phyloP scores from a whole-genome alignment of 2,329 filamentous ascomycete species.

The Alternaria sp. region DNA sequence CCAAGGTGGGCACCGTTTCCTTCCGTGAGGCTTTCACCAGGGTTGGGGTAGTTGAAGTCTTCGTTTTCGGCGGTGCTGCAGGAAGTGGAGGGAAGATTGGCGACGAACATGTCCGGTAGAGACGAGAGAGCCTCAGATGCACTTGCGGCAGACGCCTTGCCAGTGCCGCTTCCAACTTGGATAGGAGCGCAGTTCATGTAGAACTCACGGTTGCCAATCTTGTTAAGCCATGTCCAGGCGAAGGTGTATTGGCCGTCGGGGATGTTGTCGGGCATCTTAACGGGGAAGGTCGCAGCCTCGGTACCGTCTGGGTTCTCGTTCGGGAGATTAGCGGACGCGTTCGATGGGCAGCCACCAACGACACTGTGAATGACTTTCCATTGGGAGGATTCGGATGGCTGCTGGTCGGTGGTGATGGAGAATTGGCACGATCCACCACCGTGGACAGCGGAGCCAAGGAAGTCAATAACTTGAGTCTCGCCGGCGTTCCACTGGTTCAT shows the following conservation, averaged over 20 bases:
- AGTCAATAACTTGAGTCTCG: slow-evolving; percentile 56
- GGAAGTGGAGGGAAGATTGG: slow-evolving; percentile 66
- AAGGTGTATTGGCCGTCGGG: slow-evolving; percentile 77
- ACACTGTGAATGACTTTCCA: slow-evolving; percentile 94
- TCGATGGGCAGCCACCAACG: slow-evolving; percentile 81
- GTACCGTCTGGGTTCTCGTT: neutral
- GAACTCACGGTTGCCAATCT: slow-evolving; percentile 89
- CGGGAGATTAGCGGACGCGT: slow-evolving; percentile 53
- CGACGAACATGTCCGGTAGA: slow-evolving; percentile 77
- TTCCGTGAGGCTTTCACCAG: slow-evolving; percentile 61
- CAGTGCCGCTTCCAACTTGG: slow-evolving; percentile 61
- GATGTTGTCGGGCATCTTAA: slow-evolving; percentile 73
- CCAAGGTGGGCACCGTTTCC: slow-evolving; percentile 38
- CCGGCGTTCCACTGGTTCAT: slow-evolving; percentile 61
- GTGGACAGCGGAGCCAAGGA: slow-evolving; percentile 68
- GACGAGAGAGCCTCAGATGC: slow-evolving; percentile 52
- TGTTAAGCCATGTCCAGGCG: slow-evolving; percentile 96
- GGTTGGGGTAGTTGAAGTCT: slow-evolving; percentile 72
- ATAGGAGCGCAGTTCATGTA: slow-evolving; percentile 96
- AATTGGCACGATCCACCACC: slow-evolving; percentile 94
- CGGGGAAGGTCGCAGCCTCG: slow-evolving; percentile 71
- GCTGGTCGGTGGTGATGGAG: slow-evolving; percentile 79
- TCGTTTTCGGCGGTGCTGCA: slow-evolving; percentile 58
- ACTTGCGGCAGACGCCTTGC: slow-evolving; percentile 37
- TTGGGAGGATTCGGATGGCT: slow-evolving; percentile 62